Percentiles rank a stretch among this genome's conserved stretches.
Evolutionary conservation across 1,139 yeast genomes (phyloP).

Genomic region (Geotrichum australiense): DNA sequence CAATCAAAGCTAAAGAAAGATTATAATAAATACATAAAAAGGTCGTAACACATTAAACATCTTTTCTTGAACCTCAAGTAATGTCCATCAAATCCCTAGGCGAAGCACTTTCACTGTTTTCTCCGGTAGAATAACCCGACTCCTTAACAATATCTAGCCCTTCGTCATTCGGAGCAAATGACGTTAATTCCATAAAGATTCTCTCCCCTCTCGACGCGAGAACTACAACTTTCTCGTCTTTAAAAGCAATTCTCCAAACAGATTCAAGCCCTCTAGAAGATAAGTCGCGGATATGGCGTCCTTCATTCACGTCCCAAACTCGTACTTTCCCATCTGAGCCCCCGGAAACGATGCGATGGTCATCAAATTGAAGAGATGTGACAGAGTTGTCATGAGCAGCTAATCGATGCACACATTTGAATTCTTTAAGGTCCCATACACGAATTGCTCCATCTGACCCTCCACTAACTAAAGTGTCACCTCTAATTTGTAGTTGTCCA

Average conservation of each 20-base stretch:
- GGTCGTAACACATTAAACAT: no score
- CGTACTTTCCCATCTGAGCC: conserved; percentile 84
- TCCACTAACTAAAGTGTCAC: conserved; percentile 83
- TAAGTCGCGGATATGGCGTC: conserved; percentile 43
- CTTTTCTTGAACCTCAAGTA: no score
- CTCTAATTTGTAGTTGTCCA: conserved; percentile 81
- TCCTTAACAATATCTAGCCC: conserved; percentile 10
- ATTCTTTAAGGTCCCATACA: conserved; percentile 89
- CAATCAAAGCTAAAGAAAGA: no score
- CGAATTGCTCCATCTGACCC: conserved; percentile 87
- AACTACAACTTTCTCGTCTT: conserved; percentile 38
- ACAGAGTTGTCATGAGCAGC: conserved; percentile 77
- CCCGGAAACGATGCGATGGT: conserved; percentile 81
- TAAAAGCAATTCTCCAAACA: conserved; percentile 40
- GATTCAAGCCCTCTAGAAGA: conserved; percentile 33
- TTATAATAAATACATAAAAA: no score
- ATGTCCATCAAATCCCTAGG: neutral
- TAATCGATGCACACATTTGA: conserved; percentile 81
- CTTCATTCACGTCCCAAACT: conserved; percentile 82
- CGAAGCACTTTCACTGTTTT: neutral
- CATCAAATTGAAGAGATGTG: conserved; percentile 81
- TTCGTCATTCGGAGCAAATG: conserved; percentile 28
- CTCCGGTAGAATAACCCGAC: neutral
- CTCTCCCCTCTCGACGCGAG: conserved; percentile 34
- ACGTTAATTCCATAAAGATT: conserved; percentile 36